Conservation (phyloP, 2,329 filamentous ascomycete genomes). For the Chaetomiaceae sp. region DNA sequence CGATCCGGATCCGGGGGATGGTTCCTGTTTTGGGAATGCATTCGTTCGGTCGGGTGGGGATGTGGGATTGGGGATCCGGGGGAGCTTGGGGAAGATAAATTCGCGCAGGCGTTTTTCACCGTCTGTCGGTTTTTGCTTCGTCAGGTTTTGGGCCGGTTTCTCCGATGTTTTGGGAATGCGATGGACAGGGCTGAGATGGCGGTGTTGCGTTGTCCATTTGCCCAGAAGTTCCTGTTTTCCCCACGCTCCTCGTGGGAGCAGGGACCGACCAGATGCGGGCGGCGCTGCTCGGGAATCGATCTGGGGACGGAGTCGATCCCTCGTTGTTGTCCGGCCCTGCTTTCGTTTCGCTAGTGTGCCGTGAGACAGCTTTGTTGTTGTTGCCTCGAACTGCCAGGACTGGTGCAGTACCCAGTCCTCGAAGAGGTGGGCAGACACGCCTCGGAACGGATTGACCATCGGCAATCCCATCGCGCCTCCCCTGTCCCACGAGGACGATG, state of each 20-base stretch:
- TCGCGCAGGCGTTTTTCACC: constrained; percentile 1
- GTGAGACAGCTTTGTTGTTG: background rate
- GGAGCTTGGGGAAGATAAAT: background rate
- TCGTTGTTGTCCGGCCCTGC: background rate
- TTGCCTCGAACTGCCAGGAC: background rate
- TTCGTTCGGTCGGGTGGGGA: background rate
- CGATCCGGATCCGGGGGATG: constrained; percentile 3
- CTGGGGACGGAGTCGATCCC: background rate
- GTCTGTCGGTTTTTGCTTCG: background rate
- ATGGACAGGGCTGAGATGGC: background rate
- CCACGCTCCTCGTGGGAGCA: constrained; percentile 14
- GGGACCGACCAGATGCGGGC: constrained; percentile 11
- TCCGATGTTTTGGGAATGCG: background rate
- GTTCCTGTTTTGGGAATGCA: background rate
- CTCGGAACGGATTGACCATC: background rate
- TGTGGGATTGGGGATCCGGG: background rate
- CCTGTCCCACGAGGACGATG: background rate
- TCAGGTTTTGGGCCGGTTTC: background rate
- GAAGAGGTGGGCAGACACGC: background rate
- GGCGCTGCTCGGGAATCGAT: background rate
- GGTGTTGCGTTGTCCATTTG: background rate
- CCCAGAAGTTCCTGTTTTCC: background rate
- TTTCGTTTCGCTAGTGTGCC: background rate
- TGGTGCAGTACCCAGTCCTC: background rate
- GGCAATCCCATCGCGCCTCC: constrained; percentile 2